These are phyloP conservation scores for Coemansia sp. DNA, from an alignment of 192 early-diverging fungal species.

Conservation along the genomic window DNA sequence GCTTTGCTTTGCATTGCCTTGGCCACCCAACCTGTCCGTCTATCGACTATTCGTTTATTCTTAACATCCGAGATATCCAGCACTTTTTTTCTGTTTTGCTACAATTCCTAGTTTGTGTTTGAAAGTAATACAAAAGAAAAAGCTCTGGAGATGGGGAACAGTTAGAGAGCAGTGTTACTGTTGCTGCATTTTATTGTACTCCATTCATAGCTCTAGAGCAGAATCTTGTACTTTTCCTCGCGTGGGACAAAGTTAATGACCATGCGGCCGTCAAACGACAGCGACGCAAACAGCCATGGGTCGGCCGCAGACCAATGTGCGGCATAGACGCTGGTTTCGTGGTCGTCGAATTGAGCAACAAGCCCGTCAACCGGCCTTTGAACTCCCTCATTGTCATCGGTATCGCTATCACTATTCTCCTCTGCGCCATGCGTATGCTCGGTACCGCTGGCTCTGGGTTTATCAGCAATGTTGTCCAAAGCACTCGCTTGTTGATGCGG, in stretches of 20 bases:
- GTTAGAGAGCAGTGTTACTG: too few relatives aligned
- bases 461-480: too few relatives aligned
- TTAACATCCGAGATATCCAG: background rate
- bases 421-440: background rate
- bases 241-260: constrained; percentile 89
- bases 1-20: too few relatives aligned
- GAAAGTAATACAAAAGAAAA: too few relatives aligned
- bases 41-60: too few relatives aligned
- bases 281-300: constrained; percentile 92
- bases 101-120: background rate
- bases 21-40: too few relatives aligned
- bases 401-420: constrained; percentile 13
- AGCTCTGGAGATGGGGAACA: too few relatives aligned
- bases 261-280: constrained; percentile 93
- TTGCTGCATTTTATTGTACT: too few relatives aligned
- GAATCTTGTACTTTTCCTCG: constrained; percentile 84
- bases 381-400: constrained; percentile 23
- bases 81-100: background rate
- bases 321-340: constrained; percentile 92
- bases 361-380: constrained; percentile 65
- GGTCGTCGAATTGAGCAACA: constrained; percentile 86
- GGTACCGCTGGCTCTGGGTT: background rate
- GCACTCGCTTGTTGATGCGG: background rate
- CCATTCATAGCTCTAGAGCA: constrained; percentile 34
- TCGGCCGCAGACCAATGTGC: constrained; percentile 88